Evolutionary conservation across 2,329 filamentous ascomycete genomes (phyloP), one percentile per base, ranked within the genome.

Genomic region (Verticillium isaacii): DNA sequence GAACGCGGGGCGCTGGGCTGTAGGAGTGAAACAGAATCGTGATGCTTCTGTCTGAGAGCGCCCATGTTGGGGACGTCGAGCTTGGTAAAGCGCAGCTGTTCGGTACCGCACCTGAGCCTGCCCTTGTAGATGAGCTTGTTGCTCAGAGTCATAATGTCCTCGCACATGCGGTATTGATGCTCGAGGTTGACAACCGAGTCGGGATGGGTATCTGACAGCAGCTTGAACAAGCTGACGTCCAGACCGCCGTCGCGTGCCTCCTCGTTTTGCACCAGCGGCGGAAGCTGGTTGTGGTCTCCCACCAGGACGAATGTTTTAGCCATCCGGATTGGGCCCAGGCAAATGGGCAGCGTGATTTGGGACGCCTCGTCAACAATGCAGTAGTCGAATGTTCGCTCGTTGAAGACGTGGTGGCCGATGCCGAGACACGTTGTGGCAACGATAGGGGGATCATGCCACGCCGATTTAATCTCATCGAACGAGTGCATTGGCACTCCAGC

Each of bases 361-460:
- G 93, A 97, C 0, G 95, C 95, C 75, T 99, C 95, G 67, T 99
- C 95, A 4, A 99, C 94, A 65, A 99, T 98, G 71, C 95, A 99
- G 72, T 97, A 98, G 75, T 99, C 95, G 68, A 99, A 99, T 0
- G 89, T 87, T 5, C 95, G 89, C 70, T 94, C 90, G 61, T 86
- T 89, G 77, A 99, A 98, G 9, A 99, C 79, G 2, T 89, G 84
- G 73, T 99, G 95, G 68, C 90, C 94, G 72, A 97, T 91, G 2
- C 93, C 92, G 32, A 99, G 83, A 71, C 95, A 99, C 0, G 95
- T 98, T 0, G 95, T 97, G 5, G 94, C 95, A 3, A 99, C 95
- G 32, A 99, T 88, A 1, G 91, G 91, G 2, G 91, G 92, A 57
- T 89, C 87, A 72, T 95, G 90, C 85, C 95, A 98, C 0, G 90